Evolutionary conservation across 108 stramenopile species (phyloP).

Genomic region (Phaeodactylum tricornutum): DNA sequence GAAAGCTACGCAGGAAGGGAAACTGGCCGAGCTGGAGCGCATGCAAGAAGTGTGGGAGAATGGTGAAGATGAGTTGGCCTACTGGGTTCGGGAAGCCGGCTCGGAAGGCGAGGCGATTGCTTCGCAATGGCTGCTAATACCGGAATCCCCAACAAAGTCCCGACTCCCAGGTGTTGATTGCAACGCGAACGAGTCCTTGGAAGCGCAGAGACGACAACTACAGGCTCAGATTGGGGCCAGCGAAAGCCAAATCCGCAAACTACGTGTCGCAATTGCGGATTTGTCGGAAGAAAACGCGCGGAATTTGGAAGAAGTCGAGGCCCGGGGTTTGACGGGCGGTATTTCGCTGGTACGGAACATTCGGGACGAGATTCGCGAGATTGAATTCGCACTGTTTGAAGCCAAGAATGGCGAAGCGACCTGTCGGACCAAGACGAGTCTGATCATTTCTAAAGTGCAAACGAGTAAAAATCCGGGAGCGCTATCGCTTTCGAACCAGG

Average conservation of each 20-base stretch:
- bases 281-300: constrained; percentile 61
- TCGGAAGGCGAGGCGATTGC: constrained; percentile 15
- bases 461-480: background rate
- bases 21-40: constrained; percentile 18
- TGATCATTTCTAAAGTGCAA: constrained; percentile 26
- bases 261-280: constrained; percentile 60
- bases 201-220: constrained; percentile 13
- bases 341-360: constrained; percentile 43
- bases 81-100: constrained; percentile 14
- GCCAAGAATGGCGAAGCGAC: constrained; percentile 29
- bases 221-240: constrained; percentile 30
- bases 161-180: background rate
- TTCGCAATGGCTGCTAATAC: background rate
- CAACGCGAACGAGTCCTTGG: background rate
- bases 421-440: constrained; percentile 50
- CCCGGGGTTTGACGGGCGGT: constrained; percentile 56
- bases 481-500: background rate
- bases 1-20: constrained; percentile 32
- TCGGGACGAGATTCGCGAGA: constrained; percentile 51
- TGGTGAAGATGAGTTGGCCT: constrained; percentile 49
- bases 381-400: constrained; percentile 43
- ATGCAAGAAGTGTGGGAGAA: constrained; percentile 35
- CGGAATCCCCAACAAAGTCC: background rate
- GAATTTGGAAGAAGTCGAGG: constrained; percentile 49
- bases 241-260: constrained; percentile 43